Conservation (phyloP, 257 asterid genomes). For the Solanum piurae region DNA sequence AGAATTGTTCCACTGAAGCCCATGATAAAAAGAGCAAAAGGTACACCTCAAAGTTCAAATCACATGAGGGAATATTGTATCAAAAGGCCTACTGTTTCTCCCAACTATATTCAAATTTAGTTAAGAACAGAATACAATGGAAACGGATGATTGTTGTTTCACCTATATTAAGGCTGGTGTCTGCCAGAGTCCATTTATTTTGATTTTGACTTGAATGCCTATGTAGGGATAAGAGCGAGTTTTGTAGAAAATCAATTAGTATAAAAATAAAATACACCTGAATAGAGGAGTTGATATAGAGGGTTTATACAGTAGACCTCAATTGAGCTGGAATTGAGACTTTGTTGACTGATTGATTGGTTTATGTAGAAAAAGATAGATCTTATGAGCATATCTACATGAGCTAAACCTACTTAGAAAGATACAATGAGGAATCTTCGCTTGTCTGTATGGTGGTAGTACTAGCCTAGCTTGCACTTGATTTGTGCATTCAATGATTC, state of each 20-base stretch:
- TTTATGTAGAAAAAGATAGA: not conserved
- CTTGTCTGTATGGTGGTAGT: not conserved
- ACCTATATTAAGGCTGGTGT: not conserved
- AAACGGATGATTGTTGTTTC: not conserved
- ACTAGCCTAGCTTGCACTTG: not conserved
- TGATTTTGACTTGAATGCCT: not conserved
- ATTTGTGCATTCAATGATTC: not conserved
- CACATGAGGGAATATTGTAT: not conserved
- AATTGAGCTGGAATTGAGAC: not conserved
- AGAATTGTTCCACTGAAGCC: not conserved
- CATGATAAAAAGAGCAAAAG: not conserved
- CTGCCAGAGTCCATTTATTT: not conserved
- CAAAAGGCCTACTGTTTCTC: not conserved
- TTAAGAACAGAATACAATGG: not conserved
- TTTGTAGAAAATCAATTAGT: not conserved
- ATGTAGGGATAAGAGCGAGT: not conserved
- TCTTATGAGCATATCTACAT: not conserved
- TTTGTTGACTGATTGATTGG: not conserved
- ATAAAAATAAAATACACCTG: not conserved
- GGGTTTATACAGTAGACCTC: not conserved
- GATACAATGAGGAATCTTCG: not conserved
- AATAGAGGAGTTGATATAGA: not conserved
- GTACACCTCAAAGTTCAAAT: not conserved
- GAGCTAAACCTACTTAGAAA: not conserved
- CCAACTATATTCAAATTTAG: not conserved